Evolutionary conservation across 2,329 filamentous ascomycete species (phyloP), one percentile per base, ranked within the genome.

Genomic region (Cadophora luteo-olivacea): DNA sequence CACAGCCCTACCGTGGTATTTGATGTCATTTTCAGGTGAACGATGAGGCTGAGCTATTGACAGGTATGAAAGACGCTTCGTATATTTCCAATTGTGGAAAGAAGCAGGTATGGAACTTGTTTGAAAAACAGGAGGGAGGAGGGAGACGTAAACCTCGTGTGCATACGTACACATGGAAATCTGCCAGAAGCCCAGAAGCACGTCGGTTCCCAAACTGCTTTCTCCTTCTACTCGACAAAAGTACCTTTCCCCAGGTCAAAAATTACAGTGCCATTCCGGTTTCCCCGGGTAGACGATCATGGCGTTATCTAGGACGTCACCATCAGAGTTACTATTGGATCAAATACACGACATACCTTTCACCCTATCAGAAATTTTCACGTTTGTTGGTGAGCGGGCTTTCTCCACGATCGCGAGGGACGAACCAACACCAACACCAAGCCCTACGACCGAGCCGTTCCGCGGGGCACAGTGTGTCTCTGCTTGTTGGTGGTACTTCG

Each of bases 381-480:
- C 4, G 4, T 24, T 24, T 58, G 54, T 24, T 41, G 33, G 45
- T 49, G 45, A 22, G n/a, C 55, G 55, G 55, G 29, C 19, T 58
- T 24, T 38, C 33, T 58, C 32, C 55, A 58, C 33, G 32, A 58
- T 58, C 33, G 33, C 19, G 33, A 38, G n/a, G n/a, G 19, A 22
- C 19, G 19, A 22, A 22, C 45, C 45, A 22, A 49, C 45, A 49
- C 36, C 36, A 60, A 19, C 32, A 58, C 22, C 55, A 60, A 41
- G 33, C 57, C 36, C 57, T 60, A 60, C 57, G 32, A 36, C 22
- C 33, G 57, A 60, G 57, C 57, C 57, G 57, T 60, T 60, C 57
- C 57, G 57, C 33, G 57, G n/a, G 57, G 57, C 57, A 60, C 57
- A 45, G 57, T 45, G 33, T 25, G 33, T 38, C 32, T 25, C 33